Evolutionary conservation across 2,329 filamentous ascomycete species (phyloP).

Genomic region (Aureobasidium namibiae): DNA sequence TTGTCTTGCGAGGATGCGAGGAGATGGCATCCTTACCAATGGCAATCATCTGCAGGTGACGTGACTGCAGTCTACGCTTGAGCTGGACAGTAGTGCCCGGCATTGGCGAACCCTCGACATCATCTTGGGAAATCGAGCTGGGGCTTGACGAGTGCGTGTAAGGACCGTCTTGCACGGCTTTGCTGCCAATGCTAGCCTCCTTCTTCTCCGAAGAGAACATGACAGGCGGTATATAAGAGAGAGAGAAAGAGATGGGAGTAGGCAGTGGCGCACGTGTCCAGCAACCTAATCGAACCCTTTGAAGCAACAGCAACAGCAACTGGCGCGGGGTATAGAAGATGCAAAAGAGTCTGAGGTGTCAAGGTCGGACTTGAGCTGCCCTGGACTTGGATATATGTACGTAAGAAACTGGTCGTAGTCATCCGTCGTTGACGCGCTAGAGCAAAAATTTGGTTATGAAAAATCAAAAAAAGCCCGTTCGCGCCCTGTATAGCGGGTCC

Average conservation of each 20-base stretch:
- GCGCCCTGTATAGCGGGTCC: constrained; percentile 7
- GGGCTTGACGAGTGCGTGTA: neutral
- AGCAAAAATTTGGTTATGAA: constrained; percentile 10
- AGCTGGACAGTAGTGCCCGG: constrained; percentile 25
- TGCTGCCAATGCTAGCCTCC: neutral
- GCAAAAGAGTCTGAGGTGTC: neutral
- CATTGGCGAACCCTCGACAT: constrained; percentile 4
- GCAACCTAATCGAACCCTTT: neutral
- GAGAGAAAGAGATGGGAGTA: neutral
- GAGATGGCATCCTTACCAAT: constrained; percentile 19
- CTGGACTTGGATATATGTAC: constrained; percentile 9
- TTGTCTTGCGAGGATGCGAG: neutral
- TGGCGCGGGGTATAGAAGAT: constrained; percentile 1
- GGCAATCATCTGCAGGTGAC: constrained; percentile 32
- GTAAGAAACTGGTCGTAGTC: constrained; percentile 9
- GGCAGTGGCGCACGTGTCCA: constrained; percentile 2
- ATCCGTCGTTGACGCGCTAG: constrained; percentile 10
- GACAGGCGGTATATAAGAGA: neutral
- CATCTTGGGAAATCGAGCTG: constrained; percentile 2
- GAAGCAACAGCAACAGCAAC: constrained; percentile 1
- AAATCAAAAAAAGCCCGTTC: constrained; percentile 9
- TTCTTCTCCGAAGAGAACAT: constrained; percentile 9
- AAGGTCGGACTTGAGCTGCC: constrained; percentile 9
- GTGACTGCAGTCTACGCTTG: constrained; percentile 26
- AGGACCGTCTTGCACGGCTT: neutral